Conservation (phyloP, 768 basidiomycete genomes). For the Stropharia rugosoannulata region DNA sequence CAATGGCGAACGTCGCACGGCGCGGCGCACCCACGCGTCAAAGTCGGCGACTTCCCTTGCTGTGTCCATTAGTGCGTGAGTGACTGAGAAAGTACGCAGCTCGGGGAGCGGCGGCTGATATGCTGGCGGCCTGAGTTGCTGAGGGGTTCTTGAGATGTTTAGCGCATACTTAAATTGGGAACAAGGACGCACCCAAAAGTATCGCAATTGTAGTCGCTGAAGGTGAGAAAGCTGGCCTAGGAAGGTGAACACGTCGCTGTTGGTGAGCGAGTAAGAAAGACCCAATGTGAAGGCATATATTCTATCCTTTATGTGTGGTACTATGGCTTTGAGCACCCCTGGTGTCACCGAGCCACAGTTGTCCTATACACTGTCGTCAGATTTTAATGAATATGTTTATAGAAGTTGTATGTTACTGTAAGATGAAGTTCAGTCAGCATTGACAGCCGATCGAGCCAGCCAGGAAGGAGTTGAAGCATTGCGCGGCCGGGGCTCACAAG, state of each 20-base stretch:
- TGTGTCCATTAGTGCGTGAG: slow-evolving; percentile 16
- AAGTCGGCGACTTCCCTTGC: slow-evolving; percentile 27
- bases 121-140: slow-evolving; percentile 43
- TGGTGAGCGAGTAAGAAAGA: slow-evolving; percentile 56
- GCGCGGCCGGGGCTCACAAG: slow-evolving; percentile 37
- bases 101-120: slow-evolving; percentile 16
- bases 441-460: slow-evolving; percentile 40
- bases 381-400: neutral
- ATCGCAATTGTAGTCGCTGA: slow-evolving; percentile 38
- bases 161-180: neutral
- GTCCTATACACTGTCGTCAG: slow-evolving; percentile 28
- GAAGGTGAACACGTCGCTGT: slow-evolving; percentile 51
- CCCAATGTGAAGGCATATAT: slow-evolving; percentile 45
- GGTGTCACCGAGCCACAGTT: slow-evolving; percentile 68
- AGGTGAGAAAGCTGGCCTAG: slow-evolving; percentile 40
- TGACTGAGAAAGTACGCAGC: slow-evolving; percentile 25
- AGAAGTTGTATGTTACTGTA: slow-evolving; percentile 3
- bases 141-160: neutral
- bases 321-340: slow-evolving; percentile 48
- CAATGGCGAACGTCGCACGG: slow-evolving; percentile 29
- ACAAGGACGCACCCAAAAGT: slow-evolving; percentile 45
- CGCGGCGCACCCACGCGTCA: slow-evolving; percentile 40
- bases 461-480: slow-evolving; percentile 40
- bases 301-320: slow-evolving; percentile 33
- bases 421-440: slow-evolving; percentile 18